phyloP scores from a whole-genome alignment of 2,329 filamentous ascomycete genomes.

The Knoxdaviesia capensis region DNA sequence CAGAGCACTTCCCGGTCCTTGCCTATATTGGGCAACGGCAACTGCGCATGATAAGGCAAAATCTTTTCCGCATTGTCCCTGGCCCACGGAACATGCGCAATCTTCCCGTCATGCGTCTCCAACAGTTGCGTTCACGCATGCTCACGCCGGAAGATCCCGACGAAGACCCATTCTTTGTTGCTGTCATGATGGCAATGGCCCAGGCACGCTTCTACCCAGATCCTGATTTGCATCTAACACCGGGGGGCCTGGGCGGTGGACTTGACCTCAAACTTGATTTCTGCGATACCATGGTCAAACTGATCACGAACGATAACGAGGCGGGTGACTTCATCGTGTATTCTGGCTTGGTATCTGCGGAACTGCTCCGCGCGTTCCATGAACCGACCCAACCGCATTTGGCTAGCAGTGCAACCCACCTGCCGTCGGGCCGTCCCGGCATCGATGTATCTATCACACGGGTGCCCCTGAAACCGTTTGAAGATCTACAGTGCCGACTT shows the following conservation, averaged over 20 bases:
- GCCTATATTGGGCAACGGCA: constrained; percentile 28
- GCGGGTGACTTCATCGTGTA: constrained; percentile 32
- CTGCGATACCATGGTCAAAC: constrained; percentile 24
- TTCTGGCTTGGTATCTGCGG: constrained; percentile 23
- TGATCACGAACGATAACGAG: constrained; percentile 29
- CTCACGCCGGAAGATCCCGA: constrained; percentile 26
- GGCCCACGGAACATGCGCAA: constrained; percentile 22
- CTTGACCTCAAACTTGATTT: constrained; percentile 13
- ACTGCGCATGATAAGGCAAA: constrained; percentile 22
- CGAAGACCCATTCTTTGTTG: constrained; percentile 31
- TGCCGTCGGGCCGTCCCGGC: constrained; percentile 10
- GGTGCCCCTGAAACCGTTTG: constrained; percentile 31
- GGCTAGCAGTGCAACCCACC: constrained; percentile 2
- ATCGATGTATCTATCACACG: constrained; percentile 25
- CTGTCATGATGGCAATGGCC: constrained; percentile 33
- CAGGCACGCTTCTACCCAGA: constrained; percentile 29
- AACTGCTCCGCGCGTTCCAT: constrained; percentile 29
- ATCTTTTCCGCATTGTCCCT: constrained; percentile 23
- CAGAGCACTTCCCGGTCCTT: constrained; percentile 9
- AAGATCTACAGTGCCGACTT: constrained; percentile 33
- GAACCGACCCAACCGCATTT: constrained; percentile 13
- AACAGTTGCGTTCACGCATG: constrained; percentile 23
- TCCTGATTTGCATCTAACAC: constrained; percentile 6
- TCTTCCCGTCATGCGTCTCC: constrained; percentile 24
- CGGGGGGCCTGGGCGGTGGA: constrained; percentile 5